Evolutionary conservation across 345 rosid genomes (phyloP), one percentile per base, ranked within the genome.

Genomic region (Passiflora organensis): DNA sequence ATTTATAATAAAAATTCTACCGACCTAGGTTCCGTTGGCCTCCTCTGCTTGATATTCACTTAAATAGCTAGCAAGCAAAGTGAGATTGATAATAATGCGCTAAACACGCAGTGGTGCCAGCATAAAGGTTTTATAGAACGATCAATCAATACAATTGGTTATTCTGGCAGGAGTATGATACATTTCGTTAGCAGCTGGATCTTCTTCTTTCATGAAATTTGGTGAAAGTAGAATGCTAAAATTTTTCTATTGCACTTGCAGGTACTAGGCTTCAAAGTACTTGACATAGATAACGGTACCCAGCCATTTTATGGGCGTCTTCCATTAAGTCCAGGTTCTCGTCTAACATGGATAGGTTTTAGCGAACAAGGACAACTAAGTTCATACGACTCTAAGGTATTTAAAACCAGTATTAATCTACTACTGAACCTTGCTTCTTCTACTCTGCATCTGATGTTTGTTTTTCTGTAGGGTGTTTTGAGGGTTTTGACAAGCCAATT

Each of bases 281-380:
- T 84, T 54, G 76, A 89, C 70, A 66, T 86, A 61, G 67, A 78
- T 19, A 76, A 61, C 55, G 77, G 83, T 63, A 77, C 85, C 23
- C 86, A 74, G 71, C 72, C 75, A 47, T 63, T 72, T 42, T 69
- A 59, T 53, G 91, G 97, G 23, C 80, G 84, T 50, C 84, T 93
- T 70, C 86, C 99, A 12, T 50, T 84, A 65, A 77, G 82, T 71
- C 96, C 99, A 60, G 82, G 89, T 64, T 93, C 99, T 52, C 67
- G 54, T 64, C 66, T 93, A 62, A 62, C 70, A 44, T 93, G 99
- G 99, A 67, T 89, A 44, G 97, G 97, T 46, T 93, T 86, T 63
- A 86, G 87, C 58, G 97, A 93, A 58, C 91, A 86, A 69, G 99
- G 99, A 43, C 80, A 73, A 32, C 70, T 93, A 71, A 85, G 91